Evolutionary conservation across 2,329 filamentous ascomycete genomes (phyloP), one percentile per base, ranked within the genome.

Genomic region (Ophiostoma australiae): DNA sequence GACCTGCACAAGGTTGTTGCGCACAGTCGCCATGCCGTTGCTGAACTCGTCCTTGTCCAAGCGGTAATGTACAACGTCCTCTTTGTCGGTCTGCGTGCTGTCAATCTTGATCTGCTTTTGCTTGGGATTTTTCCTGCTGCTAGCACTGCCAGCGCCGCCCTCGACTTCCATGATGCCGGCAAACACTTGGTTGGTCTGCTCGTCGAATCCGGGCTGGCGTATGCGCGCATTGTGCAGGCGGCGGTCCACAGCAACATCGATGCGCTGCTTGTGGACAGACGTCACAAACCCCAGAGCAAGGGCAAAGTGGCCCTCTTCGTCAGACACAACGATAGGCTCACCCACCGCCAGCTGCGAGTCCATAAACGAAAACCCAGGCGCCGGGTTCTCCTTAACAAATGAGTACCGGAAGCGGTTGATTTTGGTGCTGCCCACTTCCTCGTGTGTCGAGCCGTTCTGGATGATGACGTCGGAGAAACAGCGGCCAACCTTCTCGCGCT

Each of bases 41-140:
- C 93, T 97, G 80, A 99, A 99, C 77, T 99, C 95, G 76, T 99
- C 95, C 78, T 97, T 97, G 80, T 99, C 95, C 4, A 99, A 83
- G 33, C 95, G 90, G 76, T 97, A 99, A 68, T 88, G 84, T 6
- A 91, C 81, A 4, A 86, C 86, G 4, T 85, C 79, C 71, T n/a
- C 15, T 5, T 33, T 20, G 44, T 48, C 27, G 37, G 11, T 48
- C 11, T 84, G 82, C 82, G 23, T 48, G 35, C 20, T 66, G 37
- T 35, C 13, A 13, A 20, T 37, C 5, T n/a, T 33, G 33, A 10
- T n/a, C 33, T 66, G 61, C 20, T 66, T 66, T 17, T 35, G 58
- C 35, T 31, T 39, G 33, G 17, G 17, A 2, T 48, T n/a, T 4
- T 48, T 27, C 6, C 27, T 33, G n/a, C 13, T 31, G 31, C 69